These are phyloP conservation scores for Saccharomyces pastorianus DNA, from an alignment of 1,139 yeast genomes.

Conservation along the genomic window DNA sequence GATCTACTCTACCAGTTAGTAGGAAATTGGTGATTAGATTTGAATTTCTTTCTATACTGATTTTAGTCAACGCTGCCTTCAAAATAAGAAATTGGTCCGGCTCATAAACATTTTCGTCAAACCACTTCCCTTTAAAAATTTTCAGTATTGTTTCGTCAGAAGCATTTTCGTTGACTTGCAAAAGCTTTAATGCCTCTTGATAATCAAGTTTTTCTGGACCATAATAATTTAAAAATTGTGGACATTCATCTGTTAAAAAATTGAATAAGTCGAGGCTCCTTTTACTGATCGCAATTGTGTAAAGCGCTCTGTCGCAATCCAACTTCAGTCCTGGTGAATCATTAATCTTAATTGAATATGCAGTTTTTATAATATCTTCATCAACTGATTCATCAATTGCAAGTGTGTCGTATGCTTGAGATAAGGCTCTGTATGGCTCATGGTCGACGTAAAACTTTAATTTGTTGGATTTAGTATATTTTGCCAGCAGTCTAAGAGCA, in stretches of 20 bases:
- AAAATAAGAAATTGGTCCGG: constrained; percentile 40
- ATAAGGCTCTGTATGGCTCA: constrained; percentile 45
- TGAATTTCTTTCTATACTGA: constrained; percentile 45
- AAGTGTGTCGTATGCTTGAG: constrained; percentile 53
- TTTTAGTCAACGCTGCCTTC: constrained; percentile 43
- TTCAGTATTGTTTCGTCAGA: constrained; percentile 50
- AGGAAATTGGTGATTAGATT: constrained; percentile 47
- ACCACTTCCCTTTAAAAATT: constrained; percentile 43
- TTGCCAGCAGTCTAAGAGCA: constrained; percentile 40
- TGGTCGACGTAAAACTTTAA: constrained; percentile 42
- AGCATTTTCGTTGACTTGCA: constrained; percentile 41
- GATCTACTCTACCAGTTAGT: constrained; percentile 52
- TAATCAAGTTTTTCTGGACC: constrained; percentile 24
- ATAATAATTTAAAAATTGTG: constrained; percentile 25
- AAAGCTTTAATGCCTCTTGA: constrained; percentile 36
- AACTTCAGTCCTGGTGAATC: constrained; percentile 38
- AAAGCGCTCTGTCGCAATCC: constrained; percentile 42
- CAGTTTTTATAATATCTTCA: constrained; percentile 67
- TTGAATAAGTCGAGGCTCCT: constrained; percentile 38
- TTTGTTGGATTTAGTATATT: constrained; percentile 38
- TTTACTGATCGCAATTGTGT: constrained; percentile 50
- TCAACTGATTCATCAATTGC: constrained; percentile 61
- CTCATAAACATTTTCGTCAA: constrained; percentile 28
- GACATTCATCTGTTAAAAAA: constrained; percentile 27
- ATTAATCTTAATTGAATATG: constrained; percentile 52